Conservation (phyloP, 805 yeast genomes). For the Candida anglica region DNA sequence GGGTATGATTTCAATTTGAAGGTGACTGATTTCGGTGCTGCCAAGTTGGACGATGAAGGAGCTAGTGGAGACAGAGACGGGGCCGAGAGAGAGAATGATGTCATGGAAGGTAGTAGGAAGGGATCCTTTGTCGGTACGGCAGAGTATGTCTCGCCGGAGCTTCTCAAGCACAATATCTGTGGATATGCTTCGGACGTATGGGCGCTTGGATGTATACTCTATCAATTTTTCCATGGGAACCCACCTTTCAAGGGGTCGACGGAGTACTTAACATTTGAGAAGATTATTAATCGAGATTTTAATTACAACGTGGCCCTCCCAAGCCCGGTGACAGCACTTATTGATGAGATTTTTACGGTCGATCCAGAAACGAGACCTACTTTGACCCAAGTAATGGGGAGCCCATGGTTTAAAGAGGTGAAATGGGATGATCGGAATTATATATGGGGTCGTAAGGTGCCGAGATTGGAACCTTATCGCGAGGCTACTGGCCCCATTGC, state of each 20-base stretch:
- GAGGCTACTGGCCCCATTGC: slow-evolving; percentile 2
- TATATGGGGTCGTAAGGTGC: slow-evolving; percentile 35
- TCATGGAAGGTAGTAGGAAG: slow-evolving; percentile 15
- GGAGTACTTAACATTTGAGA: slow-evolving; percentile 83
- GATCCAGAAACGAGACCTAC: slow-evolving; percentile 30
- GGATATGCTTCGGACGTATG: slow-evolving; percentile 86
- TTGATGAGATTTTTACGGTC: slow-evolving; percentile 28
- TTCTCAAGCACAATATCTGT: slow-evolving; percentile 71
- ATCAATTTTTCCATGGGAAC: slow-evolving; percentile 73
- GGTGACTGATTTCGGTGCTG: slow-evolving; percentile 98
- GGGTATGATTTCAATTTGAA: slow-evolving; percentile 83
- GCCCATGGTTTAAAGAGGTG: slow-evolving; percentile 34
- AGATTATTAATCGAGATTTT: slow-evolving; percentile 75
- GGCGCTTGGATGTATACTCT: slow-evolving; percentile 90
- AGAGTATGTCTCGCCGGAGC: slow-evolving; percentile 92
- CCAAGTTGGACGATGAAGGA: slow-evolving; percentile 51
- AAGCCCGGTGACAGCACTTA: slow-evolving; percentile 27
- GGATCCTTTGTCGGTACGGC: slow-evolving; percentile 96
- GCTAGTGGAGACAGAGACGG: slow-evolving; percentile 13
- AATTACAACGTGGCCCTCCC: slow-evolving; percentile 33
- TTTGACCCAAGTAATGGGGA: slow-evolving; percentile 27
- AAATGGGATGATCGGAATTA: slow-evolving; percentile 38
- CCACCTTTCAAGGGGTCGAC: slow-evolving; percentile 90
- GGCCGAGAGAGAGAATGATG: slow-evolving; percentile 32
- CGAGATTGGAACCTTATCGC: slow-evolving; percentile 28